Percentiles rank a stretch among this genome's conserved stretches.
phyloP scores from a whole-genome alignment of 768 basidiomycete species.

The Rhodocollybia butyracea region DNA sequence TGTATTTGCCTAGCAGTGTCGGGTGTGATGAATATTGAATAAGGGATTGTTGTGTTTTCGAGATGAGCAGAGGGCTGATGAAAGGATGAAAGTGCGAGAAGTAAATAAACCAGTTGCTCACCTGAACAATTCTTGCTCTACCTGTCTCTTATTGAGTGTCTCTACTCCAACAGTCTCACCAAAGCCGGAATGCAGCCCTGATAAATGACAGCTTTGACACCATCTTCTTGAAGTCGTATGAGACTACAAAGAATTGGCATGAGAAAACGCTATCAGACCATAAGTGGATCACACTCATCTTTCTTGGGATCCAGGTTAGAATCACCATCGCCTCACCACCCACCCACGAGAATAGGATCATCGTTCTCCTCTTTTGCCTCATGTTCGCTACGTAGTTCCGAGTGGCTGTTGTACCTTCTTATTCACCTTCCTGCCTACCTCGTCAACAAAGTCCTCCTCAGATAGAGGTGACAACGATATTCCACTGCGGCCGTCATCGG shows the following conservation, averaged over 20 bases:
- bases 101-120: conserved; percentile 37
- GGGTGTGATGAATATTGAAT: conserved; percentile 46
- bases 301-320: conserved; percentile 84
- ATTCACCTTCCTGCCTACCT: conserved; percentile 14
- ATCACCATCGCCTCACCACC: conserved; percentile 89
- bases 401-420: conserved; percentile 30
- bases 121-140: conserved; percentile 78
- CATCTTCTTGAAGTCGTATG: conserved; percentile 94
- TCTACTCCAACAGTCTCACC: conserved; percentile 95
- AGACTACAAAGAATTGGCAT: conserved; percentile 49
- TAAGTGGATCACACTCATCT: conserved; percentile 43
- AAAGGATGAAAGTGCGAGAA: neutral
- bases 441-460: neutral
- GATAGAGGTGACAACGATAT: neutral
- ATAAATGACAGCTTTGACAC: conserved; percentile 85
- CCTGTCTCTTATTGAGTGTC: conserved; percentile 74
- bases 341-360: conserved; percentile 36
- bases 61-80: conserved; percentile 81
- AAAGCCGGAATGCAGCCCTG: conserved; percentile 85
- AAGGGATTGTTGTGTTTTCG: conserved; percentile 85
- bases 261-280: neutral
- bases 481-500: too few species aligned
- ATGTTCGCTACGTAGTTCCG: conserved; percentile 20
- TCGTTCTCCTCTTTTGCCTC: conserved; percentile 35
- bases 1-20: conserved; percentile 37